phyloP scores from a whole-genome alignment of 1,139 yeast species.

The Suhomyces bolitotheri region DNA sequence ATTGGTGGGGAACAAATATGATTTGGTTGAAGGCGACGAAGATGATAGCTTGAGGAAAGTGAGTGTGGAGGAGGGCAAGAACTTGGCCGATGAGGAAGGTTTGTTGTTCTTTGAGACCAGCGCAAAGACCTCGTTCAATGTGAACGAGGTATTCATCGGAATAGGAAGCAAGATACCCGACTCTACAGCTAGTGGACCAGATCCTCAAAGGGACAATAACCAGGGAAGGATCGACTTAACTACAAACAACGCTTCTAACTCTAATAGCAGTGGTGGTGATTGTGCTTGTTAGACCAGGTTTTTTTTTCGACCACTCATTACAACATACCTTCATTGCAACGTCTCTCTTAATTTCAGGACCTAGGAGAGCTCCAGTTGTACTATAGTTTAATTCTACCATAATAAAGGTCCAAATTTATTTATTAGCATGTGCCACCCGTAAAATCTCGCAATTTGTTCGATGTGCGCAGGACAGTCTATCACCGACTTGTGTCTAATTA shows the following conservation, averaged over 20 bases:
- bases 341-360: too few relatives aligned
- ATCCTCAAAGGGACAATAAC: conserved; percentile 5
- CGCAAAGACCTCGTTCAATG: conserved; percentile 87
- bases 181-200: conserved; percentile 6
- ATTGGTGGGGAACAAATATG: conserved; percentile 88
- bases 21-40: conserved; percentile 48
- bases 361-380: neutral
- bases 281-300: conserved; percentile 17
- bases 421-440: too few relatives aligned
- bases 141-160: conserved; percentile 75
- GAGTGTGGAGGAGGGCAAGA: conserved; percentile 82
- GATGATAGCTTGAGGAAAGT: conserved; percentile 64
- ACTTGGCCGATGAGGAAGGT: conserved; percentile 69
- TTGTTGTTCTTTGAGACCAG: conserved; percentile 87
- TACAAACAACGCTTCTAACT: conserved; percentile 7
- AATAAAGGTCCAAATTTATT: neutral
- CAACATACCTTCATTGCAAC: too few relatives aligned
- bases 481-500: too few relatives aligned
- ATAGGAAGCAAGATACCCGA: conserved; percentile 81
- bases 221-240: conserved; percentile 23
- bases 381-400: conserved; percentile 7
- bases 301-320: too few relatives aligned
- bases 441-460: too few relatives aligned
- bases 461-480: too few relatives aligned
- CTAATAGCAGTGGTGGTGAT: conserved; percentile 13